Evolutionary conservation across 345 rosid genomes (phyloP).

Genomic region (Iberis pinnata): DNA sequence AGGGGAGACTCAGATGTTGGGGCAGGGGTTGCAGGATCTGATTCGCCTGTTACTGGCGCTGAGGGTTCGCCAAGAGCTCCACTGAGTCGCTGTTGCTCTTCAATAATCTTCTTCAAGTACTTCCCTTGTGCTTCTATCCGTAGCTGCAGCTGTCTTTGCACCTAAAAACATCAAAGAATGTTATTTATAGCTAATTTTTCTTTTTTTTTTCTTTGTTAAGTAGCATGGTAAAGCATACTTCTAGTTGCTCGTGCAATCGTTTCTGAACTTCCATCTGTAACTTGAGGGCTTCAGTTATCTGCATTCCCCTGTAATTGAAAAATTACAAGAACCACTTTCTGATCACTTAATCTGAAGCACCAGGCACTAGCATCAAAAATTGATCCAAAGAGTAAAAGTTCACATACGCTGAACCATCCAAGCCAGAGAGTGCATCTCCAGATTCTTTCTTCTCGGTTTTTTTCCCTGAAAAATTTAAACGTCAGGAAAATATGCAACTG

Average conservation of each 20-base stretch:
- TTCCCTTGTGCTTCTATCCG: slow-evolving; percentile 98
- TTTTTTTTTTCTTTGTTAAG: not conserved
- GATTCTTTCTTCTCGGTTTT: slow-evolving; percentile 86
- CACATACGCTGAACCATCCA: slow-evolving; percentile 95
- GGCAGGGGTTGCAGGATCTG: slow-evolving; percentile 83
- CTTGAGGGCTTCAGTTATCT: slow-evolving; percentile 99
- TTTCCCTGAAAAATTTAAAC: slow-evolving; percentile 55
- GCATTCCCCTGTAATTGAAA: slow-evolving; percentile 71
- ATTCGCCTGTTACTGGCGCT: slow-evolving; percentile 57
- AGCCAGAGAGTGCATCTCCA: slow-evolving; percentile 65
- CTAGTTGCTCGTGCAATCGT: slow-evolving; percentile 92
- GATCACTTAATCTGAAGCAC: slow-evolving; percentile 17
- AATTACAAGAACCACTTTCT: slow-evolving; percentile 1
- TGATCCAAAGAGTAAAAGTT: slow-evolving; percentile 11
- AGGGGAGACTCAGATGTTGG: slow-evolving; percentile 74
- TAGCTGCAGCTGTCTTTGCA: slow-evolving; percentile 92
- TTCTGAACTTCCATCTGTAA: slow-evolving; percentile 98
- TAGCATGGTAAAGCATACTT: slow-evolving; percentile 49
- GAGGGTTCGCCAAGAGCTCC: slow-evolving; percentile 59
- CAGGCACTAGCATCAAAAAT: slow-evolving; percentile 12
- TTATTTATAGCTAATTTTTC: not conserved
- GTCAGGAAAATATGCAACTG: slow-evolving; percentile 11
- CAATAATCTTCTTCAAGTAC: slow-evolving; percentile 95
- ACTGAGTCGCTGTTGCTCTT: slow-evolving; percentile 88
- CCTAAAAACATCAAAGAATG: slow-evolving; percentile 39